Base-by-base conservation (phyloP, 164 flowering plant species). In the Nymphaea thermarum region DNA sequence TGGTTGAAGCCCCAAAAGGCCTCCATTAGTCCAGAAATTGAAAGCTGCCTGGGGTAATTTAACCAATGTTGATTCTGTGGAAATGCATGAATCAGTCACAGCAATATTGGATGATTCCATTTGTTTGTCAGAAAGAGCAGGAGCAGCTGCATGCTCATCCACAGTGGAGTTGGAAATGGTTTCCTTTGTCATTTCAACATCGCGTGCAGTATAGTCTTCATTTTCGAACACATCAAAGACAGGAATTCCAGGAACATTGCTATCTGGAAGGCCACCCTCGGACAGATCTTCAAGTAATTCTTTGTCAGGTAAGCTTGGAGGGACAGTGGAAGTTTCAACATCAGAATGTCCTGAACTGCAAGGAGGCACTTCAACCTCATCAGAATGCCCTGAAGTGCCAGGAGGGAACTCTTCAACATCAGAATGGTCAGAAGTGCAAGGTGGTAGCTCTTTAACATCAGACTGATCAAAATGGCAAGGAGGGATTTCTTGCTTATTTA, bases 21-120 rank as follows among this genome's bases (percentile, higher is more conserved):
- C 85, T 64, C 99, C 99, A 79, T 91, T 94, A 63, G 96, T 91
- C 99, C 99, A 94, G 75, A 90, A 72, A 12, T 55, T 70, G 62
- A 80, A 71, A 62, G 55, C 7, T 6, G 55, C 12, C 55, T 2
- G 2, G 2, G 7, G 55, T 14, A 47, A 6, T 14, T 47, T 25
- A 25, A 25, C 55, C 12, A 14, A 47, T 3, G 11, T 6, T 4
- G 55, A 47, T 47, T 47, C 55, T 47, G 11, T 47, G 55, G 55
- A 47, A 47, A 6, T 47, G 11, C 12, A 7, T 47, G 4, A 47
- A 7, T 47, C 55, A 47, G 55, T 14, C 7, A 14, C 12, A 14
- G 6, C 55, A 47, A 47, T 47, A 47, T 47, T 4, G 12, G 11
- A 6, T 14, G 55, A 7, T 47, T 6, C 55, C 12, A 14, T 14